Evolutionary conservation across 805 yeast species (phyloP), one percentile per base, ranked within the genome.

Genomic region (Pichia thaimueangensis): DNA sequence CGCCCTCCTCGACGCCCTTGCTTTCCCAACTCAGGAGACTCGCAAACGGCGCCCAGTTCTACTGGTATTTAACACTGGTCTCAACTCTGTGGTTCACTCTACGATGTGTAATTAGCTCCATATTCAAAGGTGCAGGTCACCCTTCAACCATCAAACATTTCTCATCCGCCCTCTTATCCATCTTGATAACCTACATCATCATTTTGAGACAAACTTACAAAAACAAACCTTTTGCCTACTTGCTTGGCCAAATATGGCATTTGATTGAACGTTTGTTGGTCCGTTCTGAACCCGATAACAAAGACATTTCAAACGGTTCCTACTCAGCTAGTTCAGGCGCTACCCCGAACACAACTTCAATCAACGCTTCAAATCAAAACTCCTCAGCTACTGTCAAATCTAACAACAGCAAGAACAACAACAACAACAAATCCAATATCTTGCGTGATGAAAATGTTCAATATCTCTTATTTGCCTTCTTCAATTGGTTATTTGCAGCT

Each of bases 21-120:
- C 15, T 37, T 9, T 9, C 35, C n/a, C 51, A 49, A 32, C 15
- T 53, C 13, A 42, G 41, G 24, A 38, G 31, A 21, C 47, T 59
- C 11, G 39, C 53, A 11, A 44, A 62, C 49, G 73, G 79, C 10
- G 77, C 78, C 8, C 86, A 81, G 56, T 79, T 82, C 55, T 77
- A 77, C 52, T 82, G 89, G 89, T 82, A 73, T 50, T 41, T 78
- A 22, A 82, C 84, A 15, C 86, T 82, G 59, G 66, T 74, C 12
- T 55, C 68, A 25, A 74, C 79, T 2, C 49, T 76, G 3, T 50
- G 59, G 41, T 73, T 63, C 58, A 71, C 72, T 53, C 44, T 61
- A 3, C 48, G 61, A 16, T 67, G 65, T 52, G 58, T 65, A 34
- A 40, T 72, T 29, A 64, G 55, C 28, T 69, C 80, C 7, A 65